Evolutionary conservation across 2,329 filamentous ascomycete species (phyloP).

Genomic region (Fusarium sp.): DNA sequence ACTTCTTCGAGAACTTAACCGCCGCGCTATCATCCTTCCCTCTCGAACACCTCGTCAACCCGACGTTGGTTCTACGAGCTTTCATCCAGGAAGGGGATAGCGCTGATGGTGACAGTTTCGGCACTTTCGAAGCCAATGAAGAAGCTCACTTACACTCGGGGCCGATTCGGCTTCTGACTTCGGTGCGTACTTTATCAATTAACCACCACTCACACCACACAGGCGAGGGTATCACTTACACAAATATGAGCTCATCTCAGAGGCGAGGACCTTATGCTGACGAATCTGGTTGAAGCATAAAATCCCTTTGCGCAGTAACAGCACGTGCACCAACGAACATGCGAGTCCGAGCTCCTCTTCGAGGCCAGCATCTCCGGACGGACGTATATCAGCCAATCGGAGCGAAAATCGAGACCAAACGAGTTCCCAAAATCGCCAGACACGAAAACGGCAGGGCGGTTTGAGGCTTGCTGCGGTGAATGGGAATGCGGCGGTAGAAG

Average conservation of each 20-base stretch:
- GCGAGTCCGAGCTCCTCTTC: not conserved
- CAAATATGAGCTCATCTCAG: not conserved
- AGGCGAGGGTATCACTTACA: not conserved
- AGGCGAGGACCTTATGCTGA: not conserved
- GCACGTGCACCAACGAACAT: not conserved
- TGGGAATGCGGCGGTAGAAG: not conserved
- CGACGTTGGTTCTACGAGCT: not conserved
- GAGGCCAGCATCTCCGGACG: not conserved
- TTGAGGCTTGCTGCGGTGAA: not conserved
- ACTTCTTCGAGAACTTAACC: not conserved
- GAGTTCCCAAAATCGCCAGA: not conserved
- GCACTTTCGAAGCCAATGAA: conserved; percentile 4
- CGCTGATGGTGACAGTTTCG: not conserved
- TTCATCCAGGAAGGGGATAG: conserved; percentile 7
- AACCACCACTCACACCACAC: not conserved
- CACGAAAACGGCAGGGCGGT: not conserved
- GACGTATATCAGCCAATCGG: not conserved
- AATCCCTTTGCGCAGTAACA: not conserved
- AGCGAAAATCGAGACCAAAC: not conserved
- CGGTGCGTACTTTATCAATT: not conserved
- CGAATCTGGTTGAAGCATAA: not conserved
- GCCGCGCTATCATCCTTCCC: not conserved
- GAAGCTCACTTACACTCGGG: not conserved
- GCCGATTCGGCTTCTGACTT: not conserved
- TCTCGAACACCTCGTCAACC: not conserved